Evolutionary conservation across 2,329 filamentous ascomycete species (phyloP), one percentile per base, ranked within the genome.

Genomic region (Beauveria australis): DNA sequence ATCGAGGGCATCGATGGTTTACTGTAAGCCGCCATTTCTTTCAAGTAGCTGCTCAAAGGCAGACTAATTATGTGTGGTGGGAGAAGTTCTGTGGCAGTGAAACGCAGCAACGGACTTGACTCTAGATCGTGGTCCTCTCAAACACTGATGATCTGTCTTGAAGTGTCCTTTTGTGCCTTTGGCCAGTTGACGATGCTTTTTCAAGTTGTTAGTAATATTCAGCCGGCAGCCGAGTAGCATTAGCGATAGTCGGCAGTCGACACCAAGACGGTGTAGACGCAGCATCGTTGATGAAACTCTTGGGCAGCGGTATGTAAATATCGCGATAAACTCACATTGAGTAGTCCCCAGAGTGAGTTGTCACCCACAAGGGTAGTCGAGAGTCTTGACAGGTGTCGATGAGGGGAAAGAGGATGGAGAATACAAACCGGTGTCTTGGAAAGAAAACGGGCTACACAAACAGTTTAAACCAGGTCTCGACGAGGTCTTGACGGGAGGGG

Each of bases 1-100:
- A 92, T 83, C 74, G 88, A 88, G 74, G 88, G 81, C 75, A 86
- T 81, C 74, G 89, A 85, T 62, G 85, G 76, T 77, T 95, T 96
- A 81, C 91, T 92, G 76, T 87, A 87, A 74, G 75, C 67, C 52
- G 74, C 74, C 75, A 77, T 77, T 18, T 73, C 59, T 5, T 22
- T 24, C 22, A 22, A 28, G 30, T 30, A 18, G 44, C 30, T 22
- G 19, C 33, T 30, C 18, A 4, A 47, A 26, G 26, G 30, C 37
- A 48, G 8, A 8, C 46, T 12, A 41, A 37, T 12, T 3, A 18
- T 53, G 2, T 33, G 5, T 44, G 14, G 18, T 55, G 16, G 33
- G 33, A 30, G 30, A 30, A 2, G 24, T 37, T 19, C 5, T 43
- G 5, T 43, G 37, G 22, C 8, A 22, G 43, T 43, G 12, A 10